Conservation (phyloP, 2,329 filamentous ascomycete species). For the Grosmannia penicillata region DNA sequence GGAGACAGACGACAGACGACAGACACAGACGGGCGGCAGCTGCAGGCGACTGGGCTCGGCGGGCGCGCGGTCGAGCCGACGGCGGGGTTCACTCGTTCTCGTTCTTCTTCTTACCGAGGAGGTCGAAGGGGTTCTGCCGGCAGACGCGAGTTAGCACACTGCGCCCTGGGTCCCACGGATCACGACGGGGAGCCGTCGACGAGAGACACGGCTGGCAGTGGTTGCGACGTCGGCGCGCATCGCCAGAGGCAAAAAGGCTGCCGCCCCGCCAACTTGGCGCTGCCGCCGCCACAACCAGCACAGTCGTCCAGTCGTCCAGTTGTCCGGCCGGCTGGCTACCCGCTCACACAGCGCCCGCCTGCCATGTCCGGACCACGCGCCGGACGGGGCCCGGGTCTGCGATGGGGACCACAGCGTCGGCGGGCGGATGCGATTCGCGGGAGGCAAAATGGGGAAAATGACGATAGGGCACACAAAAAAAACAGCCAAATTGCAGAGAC, state of each 20-base stretch:
- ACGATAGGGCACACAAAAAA: slow-evolving; percentile 1
- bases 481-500: slow-evolving; percentile 15
- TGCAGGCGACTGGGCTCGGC: not conserved
- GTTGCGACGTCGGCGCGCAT: too few relatives aligned
- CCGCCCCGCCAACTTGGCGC: too few relatives aligned
- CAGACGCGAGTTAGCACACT: slow-evolving; percentile 6
- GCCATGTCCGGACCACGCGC: too few relatives aligned
- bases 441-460: slow-evolving; percentile 59
- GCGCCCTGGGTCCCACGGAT: not conserved
- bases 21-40: not conserved
- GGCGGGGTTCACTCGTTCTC: too few relatives aligned
- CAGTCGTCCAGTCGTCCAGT: too few relatives aligned
- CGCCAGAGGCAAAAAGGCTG: too few relatives aligned
- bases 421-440: slow-evolving; percentile 3
- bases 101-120: slow-evolving; percentile 60
- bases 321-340: too few relatives aligned
- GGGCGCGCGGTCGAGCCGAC: not conserved
- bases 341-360: not conserved
- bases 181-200: too few relatives aligned
- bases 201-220: not conserved
- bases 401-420: not conserved
- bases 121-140: slow-evolving; percentile 83
- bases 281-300: too few relatives aligned
- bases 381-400: not conserved
- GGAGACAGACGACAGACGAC: too few relatives aligned